phyloP scores from a whole-genome alignment of 345 rosid species.

The Eutrema yunnanense region DNA sequence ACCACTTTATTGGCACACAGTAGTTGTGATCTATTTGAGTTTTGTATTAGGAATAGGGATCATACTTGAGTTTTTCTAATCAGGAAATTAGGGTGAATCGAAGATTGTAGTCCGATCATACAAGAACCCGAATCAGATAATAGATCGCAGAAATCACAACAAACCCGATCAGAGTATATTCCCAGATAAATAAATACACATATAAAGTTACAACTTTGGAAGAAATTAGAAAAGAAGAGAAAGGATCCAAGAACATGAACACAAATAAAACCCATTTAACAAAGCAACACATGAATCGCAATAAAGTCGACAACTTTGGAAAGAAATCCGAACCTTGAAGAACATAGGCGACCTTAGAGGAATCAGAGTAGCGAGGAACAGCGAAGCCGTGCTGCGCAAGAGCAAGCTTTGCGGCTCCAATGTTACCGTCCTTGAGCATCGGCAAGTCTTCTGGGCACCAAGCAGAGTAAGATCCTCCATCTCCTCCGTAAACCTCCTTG shows the following conservation, averaged over 20 bases:
- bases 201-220: constrained; percentile 3
- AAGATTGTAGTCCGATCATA: neutral
- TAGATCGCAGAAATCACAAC: neutral
- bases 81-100: neutral
- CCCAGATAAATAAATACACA: neutral
- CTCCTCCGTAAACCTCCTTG: constrained; percentile 59
- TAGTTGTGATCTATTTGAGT: neutral
- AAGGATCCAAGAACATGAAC: neutral
- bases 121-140: neutral
- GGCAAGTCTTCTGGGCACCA: constrained; percentile 80
- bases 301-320: neutral
- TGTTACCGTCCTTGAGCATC: constrained; percentile 71
- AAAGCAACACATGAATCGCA: neutral
- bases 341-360: constrained; percentile 82
- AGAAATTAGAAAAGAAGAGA: neutral
- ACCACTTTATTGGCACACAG: neutral
- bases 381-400: constrained; percentile 80
- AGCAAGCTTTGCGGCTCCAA: constrained; percentile 82
- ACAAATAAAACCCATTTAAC: neutral
- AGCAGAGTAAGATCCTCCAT: constrained; percentile 71
- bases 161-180: neutral
- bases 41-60: neutral
- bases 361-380: constrained; percentile 82
- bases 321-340: constrained; percentile 56
- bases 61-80: neutral